These are phyloP conservation scores for Chaetomium globosum DNA, from an alignment of 2,329 filamentous ascomycete genomes.

Conservation along the genomic window DNA sequence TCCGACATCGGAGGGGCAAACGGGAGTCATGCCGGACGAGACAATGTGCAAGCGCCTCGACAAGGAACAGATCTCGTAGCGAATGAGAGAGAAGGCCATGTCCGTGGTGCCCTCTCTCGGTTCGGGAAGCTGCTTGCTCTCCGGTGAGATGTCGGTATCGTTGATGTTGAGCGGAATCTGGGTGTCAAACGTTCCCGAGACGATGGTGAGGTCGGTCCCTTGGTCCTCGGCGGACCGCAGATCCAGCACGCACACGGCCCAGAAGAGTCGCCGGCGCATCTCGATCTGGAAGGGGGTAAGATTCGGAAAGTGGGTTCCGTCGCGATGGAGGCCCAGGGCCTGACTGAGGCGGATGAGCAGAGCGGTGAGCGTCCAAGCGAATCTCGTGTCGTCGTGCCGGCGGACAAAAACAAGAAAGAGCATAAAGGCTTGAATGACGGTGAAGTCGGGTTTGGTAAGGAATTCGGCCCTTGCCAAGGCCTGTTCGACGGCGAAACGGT, in stretches of 20 bases:
- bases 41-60: slow-evolving; percentile 46
- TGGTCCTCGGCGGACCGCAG: slow-evolving; percentile 62
- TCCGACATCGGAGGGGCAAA: slow-evolving; percentile 40
- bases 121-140: slow-evolving; percentile 51
- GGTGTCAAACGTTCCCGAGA: slow-evolving; percentile 54
- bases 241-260: slow-evolving; percentile 62
- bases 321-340: slow-evolving; percentile 59
- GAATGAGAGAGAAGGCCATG: slow-evolving; percentile 50
- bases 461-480: slow-evolving; percentile 65
- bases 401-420: slow-evolving; percentile 60
- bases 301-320: slow-evolving; percentile 55
- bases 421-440: slow-evolving; percentile 63
- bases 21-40: slow-evolving; percentile 41
- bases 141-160: slow-evolving; percentile 53
- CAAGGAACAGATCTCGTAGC: slow-evolving; percentile 49
- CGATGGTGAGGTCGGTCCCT: slow-evolving; percentile 54
- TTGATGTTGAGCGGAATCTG: slow-evolving; percentile 61
- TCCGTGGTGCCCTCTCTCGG: slow-evolving; percentile 58
- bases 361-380: slow-evolving; percentile 66
- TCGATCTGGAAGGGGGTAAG: slow-evolving; percentile 64
- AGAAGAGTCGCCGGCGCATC: slow-evolving; percentile 65
- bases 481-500: slow-evolving; percentile 59
- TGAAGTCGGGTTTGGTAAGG: slow-evolving; percentile 60
- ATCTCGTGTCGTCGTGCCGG: slow-evolving; percentile 54
- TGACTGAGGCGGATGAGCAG: slow-evolving; percentile 61